Evolutionary conservation across 176 grass and related monocot species (phyloP).

Genomic region (Otatea glauca): DNA sequence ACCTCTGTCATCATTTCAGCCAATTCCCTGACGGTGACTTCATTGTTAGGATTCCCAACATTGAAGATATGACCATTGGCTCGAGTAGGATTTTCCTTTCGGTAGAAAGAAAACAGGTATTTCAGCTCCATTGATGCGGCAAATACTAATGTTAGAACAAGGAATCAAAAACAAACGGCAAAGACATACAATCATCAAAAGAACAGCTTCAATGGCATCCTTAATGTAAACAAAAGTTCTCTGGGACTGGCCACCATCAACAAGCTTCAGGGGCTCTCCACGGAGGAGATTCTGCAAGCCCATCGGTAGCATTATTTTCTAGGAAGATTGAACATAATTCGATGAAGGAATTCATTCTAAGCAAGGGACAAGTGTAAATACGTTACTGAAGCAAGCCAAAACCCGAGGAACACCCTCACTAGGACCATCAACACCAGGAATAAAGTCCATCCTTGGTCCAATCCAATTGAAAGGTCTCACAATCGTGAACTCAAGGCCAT

Average conservation of each 20-base stretch:
- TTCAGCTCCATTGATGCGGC: not conserved
- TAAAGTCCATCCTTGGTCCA: constrained; percentile 99
- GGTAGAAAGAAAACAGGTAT: not conserved
- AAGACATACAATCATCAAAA: constrained; percentile 82
- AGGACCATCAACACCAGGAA: constrained; percentile 96
- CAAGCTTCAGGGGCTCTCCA: constrained; percentile 81
- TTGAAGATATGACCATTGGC: constrained; percentile 95
- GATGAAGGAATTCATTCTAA: not conserved
- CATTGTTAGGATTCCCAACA: constrained; percentile 94
- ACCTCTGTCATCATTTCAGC: constrained; percentile 95
- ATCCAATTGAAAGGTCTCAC: constrained; percentile 99
- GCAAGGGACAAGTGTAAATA: constrained; percentile 31
- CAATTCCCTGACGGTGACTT: constrained; percentile 89
- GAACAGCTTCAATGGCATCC: constrained; percentile 97
- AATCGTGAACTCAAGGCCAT: constrained; percentile 88
- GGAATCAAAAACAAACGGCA: not conserved
- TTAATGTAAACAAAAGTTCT: constrained; percentile 97
- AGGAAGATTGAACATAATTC: constrained; percentile 10
- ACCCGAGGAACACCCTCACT: constrained; percentile 96
- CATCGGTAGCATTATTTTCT: constrained; percentile 34
- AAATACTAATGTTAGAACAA: not conserved
- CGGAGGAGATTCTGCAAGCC: constrained; percentile 85
- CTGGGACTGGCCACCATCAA: constrained; percentile 90
- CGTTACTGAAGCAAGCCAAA: constrained; percentile 98
- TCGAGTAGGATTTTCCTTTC: constrained; percentile 81